Percentiles rank a stretch among this genome's conserved stretches.
These are phyloP conservation scores for Kwoniella mangroviensis DNA, from an alignment of 768 basidiomycete genomes.

Conservation along the genomic window DNA sequence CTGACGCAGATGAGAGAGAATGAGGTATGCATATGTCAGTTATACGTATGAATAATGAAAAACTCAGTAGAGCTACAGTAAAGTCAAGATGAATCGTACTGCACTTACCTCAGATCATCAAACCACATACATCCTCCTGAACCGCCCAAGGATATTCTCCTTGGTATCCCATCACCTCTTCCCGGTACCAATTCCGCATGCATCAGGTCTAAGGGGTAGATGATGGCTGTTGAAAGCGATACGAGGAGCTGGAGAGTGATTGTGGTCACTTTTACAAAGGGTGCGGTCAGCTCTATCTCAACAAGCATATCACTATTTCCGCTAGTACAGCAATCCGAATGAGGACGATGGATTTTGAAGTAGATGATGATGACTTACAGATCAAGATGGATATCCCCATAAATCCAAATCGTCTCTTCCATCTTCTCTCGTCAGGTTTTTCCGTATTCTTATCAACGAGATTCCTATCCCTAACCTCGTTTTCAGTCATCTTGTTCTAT, in stretches of 20 bases:
- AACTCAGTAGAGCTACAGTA: too few relatives aligned
- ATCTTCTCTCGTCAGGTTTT: neutral
- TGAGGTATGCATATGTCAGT: too few relatives aligned
- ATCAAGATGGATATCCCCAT: neutral
- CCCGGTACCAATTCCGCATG: neutral
- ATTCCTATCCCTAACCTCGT: neutral
- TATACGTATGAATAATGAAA: too few relatives aligned
- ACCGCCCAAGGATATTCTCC: neutral
- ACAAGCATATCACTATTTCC: neutral
- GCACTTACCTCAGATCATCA: neutral
- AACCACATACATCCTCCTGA: conserved; percentile 12
- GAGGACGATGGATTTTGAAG: neutral
- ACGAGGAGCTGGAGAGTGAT: neutral
- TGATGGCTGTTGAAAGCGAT: neutral
- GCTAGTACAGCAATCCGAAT: neutral
- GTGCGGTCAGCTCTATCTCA: neutral
- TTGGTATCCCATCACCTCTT: neutral
- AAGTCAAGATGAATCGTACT: too few relatives aligned
- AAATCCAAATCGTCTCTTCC: neutral
- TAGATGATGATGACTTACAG: neutral
- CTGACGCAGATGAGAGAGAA: too few relatives aligned
- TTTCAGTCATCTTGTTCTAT: neutral
- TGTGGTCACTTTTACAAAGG: neutral
- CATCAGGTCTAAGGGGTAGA: neutral
- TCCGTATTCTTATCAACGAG: neutral